Conservation (phyloP, 305 asterid species). For the Fraxinus greggii region DNA sequence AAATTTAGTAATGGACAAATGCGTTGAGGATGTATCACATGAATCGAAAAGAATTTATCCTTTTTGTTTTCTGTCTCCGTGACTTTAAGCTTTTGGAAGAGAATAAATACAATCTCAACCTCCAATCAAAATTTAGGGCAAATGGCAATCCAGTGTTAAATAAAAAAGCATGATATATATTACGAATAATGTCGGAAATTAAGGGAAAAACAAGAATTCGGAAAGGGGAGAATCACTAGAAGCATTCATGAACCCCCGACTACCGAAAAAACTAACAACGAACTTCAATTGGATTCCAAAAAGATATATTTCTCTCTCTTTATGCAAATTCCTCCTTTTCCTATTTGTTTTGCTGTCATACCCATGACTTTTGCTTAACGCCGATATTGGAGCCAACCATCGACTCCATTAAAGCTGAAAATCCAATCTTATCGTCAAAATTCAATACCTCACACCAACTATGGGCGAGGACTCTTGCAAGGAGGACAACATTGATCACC, state of each 20-base stretch:
- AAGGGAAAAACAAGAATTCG: slow-evolving; percentile 20
- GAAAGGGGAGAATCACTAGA: slow-evolving; percentile 15
- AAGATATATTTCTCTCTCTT: slow-evolving; percentile 19
- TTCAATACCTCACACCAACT: background rate
- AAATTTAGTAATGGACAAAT: slow-evolving; percentile 21
- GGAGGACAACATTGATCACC: slow-evolving; percentile 28
- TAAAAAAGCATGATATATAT: slow-evolving; percentile 1
- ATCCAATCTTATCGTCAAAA: slow-evolving; percentile 18
- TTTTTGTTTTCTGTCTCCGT: slow-evolving; percentile 2
- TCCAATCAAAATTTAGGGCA: slow-evolving; percentile 15
- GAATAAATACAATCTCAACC: slow-evolving; percentile 23
- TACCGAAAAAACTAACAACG: slow-evolving; percentile 19
- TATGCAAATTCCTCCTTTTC: slow-evolving; percentile 17
- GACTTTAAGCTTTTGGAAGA: slow-evolving; percentile 20
- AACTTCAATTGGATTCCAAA: slow-evolving; percentile 15
- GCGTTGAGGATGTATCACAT: slow-evolving; percentile 27
- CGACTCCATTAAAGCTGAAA: slow-evolving; percentile 14
- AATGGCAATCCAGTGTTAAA: background rate
- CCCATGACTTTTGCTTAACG: background rate
- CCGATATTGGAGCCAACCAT: slow-evolving; percentile 12
- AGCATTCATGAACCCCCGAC: slow-evolving; percentile 21
- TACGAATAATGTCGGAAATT: slow-evolving; percentile 5
- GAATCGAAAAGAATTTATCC: slow-evolving; percentile 7
- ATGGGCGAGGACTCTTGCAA: slow-evolving; percentile 22
- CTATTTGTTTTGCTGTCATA: slow-evolving; percentile 28